Evolutionary conservation across 2,329 filamentous ascomycete genomes (phyloP), one percentile per base, ranked within the genome.

Genomic region (Calonectria pseudoreteaudii): DNA sequence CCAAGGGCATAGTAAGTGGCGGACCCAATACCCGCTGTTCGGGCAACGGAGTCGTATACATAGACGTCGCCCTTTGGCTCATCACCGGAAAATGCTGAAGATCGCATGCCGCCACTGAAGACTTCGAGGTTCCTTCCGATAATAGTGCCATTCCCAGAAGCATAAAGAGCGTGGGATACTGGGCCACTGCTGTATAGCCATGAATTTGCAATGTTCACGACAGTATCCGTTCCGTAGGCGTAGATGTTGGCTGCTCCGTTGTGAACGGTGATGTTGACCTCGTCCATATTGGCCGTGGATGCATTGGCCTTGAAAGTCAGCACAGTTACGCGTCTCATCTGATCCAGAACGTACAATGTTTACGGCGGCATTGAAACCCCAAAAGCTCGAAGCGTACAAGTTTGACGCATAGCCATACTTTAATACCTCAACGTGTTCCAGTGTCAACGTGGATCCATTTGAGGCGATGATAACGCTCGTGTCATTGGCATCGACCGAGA

Each of bases 181-280:
- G 65, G 65, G 16, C 65, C 65, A 36, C 47, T 52, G 49, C 65
- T 67, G 23, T 67, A 67, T 18, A 67, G 49, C 30, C 49, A 67
- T 10, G 65, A 67, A 34, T 67, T 50, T 18, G 20, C 53, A 18
- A 67, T 56, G 23, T 44, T 23, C 2, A 67, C 65, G 9, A 52
- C 49, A n/a, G 65, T 67, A 16, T 52, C 65, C 7, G 30, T 53
- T 9, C 65, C 65, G 34, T 67, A 67, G 13, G 65, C 47, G 18
- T 67, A 67, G 49, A 67, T 36, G 31, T 67, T 67, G 16, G 65
- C 65, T 10, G 65, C 65, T 41, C 65, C 65, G n/a, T 67, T 67
- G 31, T 67, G 65, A 2, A 52, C 49, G 10, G 65, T 67, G 30
- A 67, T 67, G 44, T 67, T 67, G 9, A 67, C 65, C 13, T 67